Base-by-base conservation (phyloP, 2,329 filamentous ascomycete genomes). In the Pleoardoris graminearum region DNA sequence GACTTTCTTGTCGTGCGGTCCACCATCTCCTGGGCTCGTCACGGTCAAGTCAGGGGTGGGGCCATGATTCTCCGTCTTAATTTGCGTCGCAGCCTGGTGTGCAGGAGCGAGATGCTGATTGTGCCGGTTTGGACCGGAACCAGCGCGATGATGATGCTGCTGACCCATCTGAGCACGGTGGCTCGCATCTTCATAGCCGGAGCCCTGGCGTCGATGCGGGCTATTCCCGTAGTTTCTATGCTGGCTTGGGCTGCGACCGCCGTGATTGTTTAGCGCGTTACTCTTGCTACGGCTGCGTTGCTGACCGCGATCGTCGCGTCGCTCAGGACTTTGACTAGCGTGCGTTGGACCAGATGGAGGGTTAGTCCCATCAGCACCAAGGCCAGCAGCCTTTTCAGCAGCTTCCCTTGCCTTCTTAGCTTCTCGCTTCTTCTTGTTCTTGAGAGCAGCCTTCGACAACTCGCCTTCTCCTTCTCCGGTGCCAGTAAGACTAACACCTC, bases 381-480 rank as follows among this genome's bases (percentile, higher is more conserved):
- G 59, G 27, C 65, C 62, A 16, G 66, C 67, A 7, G 69, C 67
- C 57, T 70, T 74, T 44, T 83, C 85, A 16, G 90, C 89, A 5
- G 80, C 83, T 41, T 94, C 91, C 71, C 92, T 94, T 46, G 84
- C 84, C 77, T 97, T 97, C 82, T 95, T 97, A 61, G 90, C 90
- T 62, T 90, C 87, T 39, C 94, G 85, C 84, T 97, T 97, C 85
- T 97, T 97, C 85, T 97, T 97, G 78, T 97, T 97, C 83, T 97
- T 97, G 64, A 90, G 79, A 11, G 89, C 91, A 48, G 88, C 85
- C 78, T 94, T 95, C 57, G 89, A 92, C 56, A 94, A 73, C 62
- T 83, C 86, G 62, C 90, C 89, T 55, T 91, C 88, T 37, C 86
- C 77, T 75, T 87, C 74, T 58, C 77, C 82, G 12, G 88, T 85